These are phyloP conservation scores for Houttuynia cordata DNA, from an alignment of 164 flowering plant species.

Conservation along the genomic window DNA sequence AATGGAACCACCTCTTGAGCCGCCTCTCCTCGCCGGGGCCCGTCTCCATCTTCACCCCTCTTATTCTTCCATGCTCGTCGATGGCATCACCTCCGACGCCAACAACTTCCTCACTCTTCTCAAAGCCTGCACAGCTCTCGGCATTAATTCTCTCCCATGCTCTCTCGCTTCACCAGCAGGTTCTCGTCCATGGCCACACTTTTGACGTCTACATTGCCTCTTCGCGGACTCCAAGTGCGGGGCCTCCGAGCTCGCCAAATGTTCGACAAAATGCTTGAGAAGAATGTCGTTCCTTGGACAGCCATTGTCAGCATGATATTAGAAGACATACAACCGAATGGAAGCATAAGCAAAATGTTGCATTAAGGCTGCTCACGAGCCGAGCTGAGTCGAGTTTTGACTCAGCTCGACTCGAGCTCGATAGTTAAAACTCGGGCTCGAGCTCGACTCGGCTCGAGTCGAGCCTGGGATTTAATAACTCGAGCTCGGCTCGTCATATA, in stretches of 20 bases:
- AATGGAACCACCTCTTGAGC: conserved; percentile 4
- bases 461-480: too few relatives aligned
- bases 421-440: too few relatives aligned
- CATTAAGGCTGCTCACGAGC: too few relatives aligned
- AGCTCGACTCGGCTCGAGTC: too few relatives aligned
- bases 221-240: conserved; percentile 48
- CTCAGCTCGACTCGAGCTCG: too few relatives aligned
- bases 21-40: background rate
- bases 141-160: conserved; percentile 33
- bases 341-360: background rate
- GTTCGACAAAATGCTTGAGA: conserved; percentile 53
- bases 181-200: conserved; percentile 37
- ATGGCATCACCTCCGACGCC: conserved; percentile 31
- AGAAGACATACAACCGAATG: conserved; percentile 39
- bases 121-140: conserved; percentile 53
- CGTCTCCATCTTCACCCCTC: conserved; percentile 5
- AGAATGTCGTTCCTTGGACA: conserved; percentile 71
- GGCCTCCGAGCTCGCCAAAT: conserved; percentile 29
- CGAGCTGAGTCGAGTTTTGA: too few relatives aligned
- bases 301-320: conserved; percentile 57
- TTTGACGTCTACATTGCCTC: conserved; percentile 42
- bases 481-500: too few relatives aligned
- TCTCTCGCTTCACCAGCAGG: conserved; percentile 43
- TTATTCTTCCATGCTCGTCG: conserved; percentile 37
- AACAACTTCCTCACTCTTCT: conserved; percentile 52